Base-by-base conservation (phyloP, 1,284 basidiomycete genomes). In the Ustanciosporium gigantosporum region DNA sequence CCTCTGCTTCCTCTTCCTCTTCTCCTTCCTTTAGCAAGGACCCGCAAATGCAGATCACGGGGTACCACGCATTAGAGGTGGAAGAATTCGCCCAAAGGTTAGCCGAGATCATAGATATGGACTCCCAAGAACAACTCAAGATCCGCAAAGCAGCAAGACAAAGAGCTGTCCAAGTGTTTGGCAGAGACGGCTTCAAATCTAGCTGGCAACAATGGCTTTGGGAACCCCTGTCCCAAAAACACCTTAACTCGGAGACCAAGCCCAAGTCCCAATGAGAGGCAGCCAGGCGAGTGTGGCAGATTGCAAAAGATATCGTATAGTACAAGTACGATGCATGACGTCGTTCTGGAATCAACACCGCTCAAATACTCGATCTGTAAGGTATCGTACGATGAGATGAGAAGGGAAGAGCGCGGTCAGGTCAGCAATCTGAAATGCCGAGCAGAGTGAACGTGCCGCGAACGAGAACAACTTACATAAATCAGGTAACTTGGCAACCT, bases 11-110 rank as follows among this genome's bases (percentile, higher is more conserved):
- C n/a, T n/a, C n/a, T n/a, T n/a, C n/a, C n/a, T n/a, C n/a, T n/a
- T n/a, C n/a, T n/a, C 34, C 15, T 22, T 6, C 36, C 19, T 6
- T 14, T 22, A 15, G 15, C 11, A 17, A 23, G 11, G 27, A 20
- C 5, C 32, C 32, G 23, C 43, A 16, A 6, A 17, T 22, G 9
- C 36, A 37, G 16, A 6, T 16, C 20, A 35, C 77, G 85, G 91
- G 92, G 16, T 94, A 85, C 79, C 93, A 95, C 75, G 93, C 91
- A 0, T 84, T 81, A 1, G 82, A 83, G 2, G 78, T 86, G 0
- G 81, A 84, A 29, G 83, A 84, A 16, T 97, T 91, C 70, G 89
- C 90, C 0, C 79, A 81, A 5, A 84, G 84, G 3, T 82, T 96
- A 36, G 83, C 87, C 57, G 77, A 82, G 20, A 87, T 87, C 7